Conservation (phyloP, 805 yeast genomes). For the Starmerella khaoyaiensis region DNA sequence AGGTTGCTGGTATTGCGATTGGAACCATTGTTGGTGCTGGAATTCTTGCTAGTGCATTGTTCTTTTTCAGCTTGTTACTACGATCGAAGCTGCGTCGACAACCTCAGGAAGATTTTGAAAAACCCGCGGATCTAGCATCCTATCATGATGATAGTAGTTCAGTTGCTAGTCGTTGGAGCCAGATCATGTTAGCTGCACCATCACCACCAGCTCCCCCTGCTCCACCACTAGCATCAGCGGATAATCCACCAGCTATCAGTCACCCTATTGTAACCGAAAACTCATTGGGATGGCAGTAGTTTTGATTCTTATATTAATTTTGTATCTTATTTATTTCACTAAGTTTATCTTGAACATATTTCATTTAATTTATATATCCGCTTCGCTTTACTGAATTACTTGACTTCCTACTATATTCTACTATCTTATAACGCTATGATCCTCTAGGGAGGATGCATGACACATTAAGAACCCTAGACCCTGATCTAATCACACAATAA, state of each 20-base stretch:
- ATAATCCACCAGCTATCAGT: slow-evolving; percentile 25
- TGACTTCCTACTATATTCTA: too few species aligned
- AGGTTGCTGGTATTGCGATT: slow-evolving; percentile 63
- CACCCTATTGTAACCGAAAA: slow-evolving; percentile 32
- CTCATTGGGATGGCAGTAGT: slow-evolving; percentile 31
- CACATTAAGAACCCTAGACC: too few species aligned
- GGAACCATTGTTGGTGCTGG: slow-evolving; percentile 74
- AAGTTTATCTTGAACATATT: too few species aligned
- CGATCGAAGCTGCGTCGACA: slow-evolving; percentile 32
- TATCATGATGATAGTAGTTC: slow-evolving; percentile 17
- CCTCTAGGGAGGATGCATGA: too few species aligned
- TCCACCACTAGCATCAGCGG: neutral
- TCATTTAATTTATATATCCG: too few species aligned
- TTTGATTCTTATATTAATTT: neutral
- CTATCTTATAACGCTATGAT: too few species aligned
- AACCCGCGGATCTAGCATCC: slow-evolving; percentile 18
- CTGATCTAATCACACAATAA: too few species aligned
- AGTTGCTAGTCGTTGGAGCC: slow-evolving; percentile 10
- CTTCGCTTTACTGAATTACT: too few species aligned
- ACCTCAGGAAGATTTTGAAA: slow-evolving; percentile 24
- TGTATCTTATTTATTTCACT: slow-evolving; percentile 6
- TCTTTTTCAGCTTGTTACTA: slow-evolving; percentile 19
- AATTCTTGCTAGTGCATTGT: slow-evolving; percentile 48
- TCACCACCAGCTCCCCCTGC: neutral
- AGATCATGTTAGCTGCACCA: neutral